These are phyloP conservation scores for Geotrichum klebahnii DNA, from an alignment of 1,139 yeast species.

Conservation along the genomic window DNA sequence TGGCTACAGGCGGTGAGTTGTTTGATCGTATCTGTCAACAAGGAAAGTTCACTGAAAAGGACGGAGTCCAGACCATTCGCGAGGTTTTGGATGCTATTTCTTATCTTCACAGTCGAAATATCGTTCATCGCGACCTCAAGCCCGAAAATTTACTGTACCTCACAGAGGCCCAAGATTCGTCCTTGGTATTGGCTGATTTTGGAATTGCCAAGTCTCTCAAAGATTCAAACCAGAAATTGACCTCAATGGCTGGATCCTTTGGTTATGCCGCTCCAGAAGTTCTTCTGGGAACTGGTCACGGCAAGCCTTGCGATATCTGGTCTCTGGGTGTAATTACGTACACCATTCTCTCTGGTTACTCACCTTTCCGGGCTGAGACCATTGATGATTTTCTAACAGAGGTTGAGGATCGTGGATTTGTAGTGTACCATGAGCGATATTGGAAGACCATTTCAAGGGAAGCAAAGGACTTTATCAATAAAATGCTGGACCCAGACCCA, in stretches of 20 bases:
- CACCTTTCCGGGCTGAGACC: slow-evolving; percentile 84
- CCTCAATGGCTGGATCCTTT: slow-evolving; percentile 80
- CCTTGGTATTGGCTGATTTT: slow-evolving; percentile 81
- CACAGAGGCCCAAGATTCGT: slow-evolving; percentile 52
- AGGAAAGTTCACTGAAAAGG: slow-evolving; percentile 79
- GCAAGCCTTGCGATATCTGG: slow-evolving; percentile 92
- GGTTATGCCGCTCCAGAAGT: slow-evolving; percentile 97
- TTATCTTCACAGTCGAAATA: slow-evolving; percentile 67
- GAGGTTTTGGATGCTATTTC: slow-evolving; percentile 71
- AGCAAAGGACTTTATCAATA: slow-evolving; percentile 68
- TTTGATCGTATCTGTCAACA: slow-evolving; percentile 74
- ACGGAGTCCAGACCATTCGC: slow-evolving; percentile 65
- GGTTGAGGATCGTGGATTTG: slow-evolving; percentile 60
- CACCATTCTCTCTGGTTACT: slow-evolving; percentile 85
- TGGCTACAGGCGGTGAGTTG: slow-evolving; percentile 89
- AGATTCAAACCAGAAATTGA: slow-evolving; percentile 58
- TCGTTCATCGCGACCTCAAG: slow-evolving; percentile 86
- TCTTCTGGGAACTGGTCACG: slow-evolving; percentile 70
- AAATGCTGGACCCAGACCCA: slow-evolving; percentile 64
- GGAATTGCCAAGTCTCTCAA: slow-evolving; percentile 80
- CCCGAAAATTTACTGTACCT: slow-evolving; percentile 82
- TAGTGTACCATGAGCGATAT: slow-evolving; percentile 78
- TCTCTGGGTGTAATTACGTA: slow-evolving; percentile 87
- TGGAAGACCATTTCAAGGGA: slow-evolving; percentile 75
- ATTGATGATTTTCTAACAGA: slow-evolving; percentile 77